Evolutionary conservation across 495 filamentous ascomycete species (phyloP), one percentile per base, ranked within the genome.

Genomic region (Neurospora sp.): DNA sequence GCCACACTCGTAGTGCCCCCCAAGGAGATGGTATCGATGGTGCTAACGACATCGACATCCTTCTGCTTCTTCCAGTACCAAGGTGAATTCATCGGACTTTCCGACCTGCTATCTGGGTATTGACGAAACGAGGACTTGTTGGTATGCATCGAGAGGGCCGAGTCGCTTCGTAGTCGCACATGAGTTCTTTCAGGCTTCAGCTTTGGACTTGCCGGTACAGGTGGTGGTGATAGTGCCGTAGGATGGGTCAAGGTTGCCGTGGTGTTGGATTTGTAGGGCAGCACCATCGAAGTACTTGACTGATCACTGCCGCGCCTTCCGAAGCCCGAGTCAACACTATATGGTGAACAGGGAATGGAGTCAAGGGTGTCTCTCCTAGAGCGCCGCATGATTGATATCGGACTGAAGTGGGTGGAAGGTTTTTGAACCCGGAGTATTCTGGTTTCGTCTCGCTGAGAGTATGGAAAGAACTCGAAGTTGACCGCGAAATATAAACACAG

Each of bases 81-180:
- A 7, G 70, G 69, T 3, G 54, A 59, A 0, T 76, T 73, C 5
- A 74, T n/a, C 1, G 77, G 75, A 1, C 79, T 76, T 69, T 80
- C 75, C 9, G 75, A 69, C 36, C 74, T 80, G 74, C 81, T 82
- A 48, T 81, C 74, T 0, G 79, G 79, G 73, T 81, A 81, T 36
- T 81, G 79, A 19, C 81, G 78, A 19, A 82, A 79, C 2, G 78
- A 75, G n/a, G 73, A 62, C 66, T 79, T 76, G 42, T 78, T 84
- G 4, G 78, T 81, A 70, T 84, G 79, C 45, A 82, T 69, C 4
- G 78, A 73, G 37, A 84, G 71, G n/a, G 80, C 82, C n/a, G 82
- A 83, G 59, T 82, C 81, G 66, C 81, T 83, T 48, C 82, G 79
- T 15, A 84, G 74, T 28, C 78, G 79, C 34, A 79, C 24, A n/a